Conservation (phyloP, 1,284 basidiomycete genomes). For the Ustilago cynodontis region DNA sequence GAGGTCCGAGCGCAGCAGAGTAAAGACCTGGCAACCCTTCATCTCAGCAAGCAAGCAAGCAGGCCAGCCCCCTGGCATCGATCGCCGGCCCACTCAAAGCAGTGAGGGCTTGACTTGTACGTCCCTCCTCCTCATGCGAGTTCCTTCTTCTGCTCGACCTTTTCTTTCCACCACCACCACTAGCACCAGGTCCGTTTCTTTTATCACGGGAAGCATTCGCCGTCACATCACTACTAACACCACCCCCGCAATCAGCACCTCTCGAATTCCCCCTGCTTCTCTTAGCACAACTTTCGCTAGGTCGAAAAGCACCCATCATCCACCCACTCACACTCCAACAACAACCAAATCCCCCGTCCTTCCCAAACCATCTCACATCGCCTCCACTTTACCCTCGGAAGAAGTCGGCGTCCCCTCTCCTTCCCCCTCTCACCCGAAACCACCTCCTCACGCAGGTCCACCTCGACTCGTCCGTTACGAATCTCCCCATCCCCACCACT, state of each 20-base stretch:
- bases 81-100: neutral
- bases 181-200: neutral
- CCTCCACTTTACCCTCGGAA: conserved; percentile 34
- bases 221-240: neutral
- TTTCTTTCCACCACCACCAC: conserved; percentile 15
- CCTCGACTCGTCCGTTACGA: conserved; percentile 52
- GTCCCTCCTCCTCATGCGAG: conserved; percentile 31
- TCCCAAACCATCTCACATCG: conserved; percentile 44
- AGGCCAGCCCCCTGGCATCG: neutral
- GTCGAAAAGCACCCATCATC: conserved; percentile 41
- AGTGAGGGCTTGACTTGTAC: too few relatives aligned
- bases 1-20: conserved; percentile 2
- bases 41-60: neutral
- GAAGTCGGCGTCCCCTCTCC: conserved; percentile 8
- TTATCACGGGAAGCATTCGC: neutral
- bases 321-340: conserved; percentile 13
- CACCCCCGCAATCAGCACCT: too few relatives aligned
- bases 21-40: too few relatives aligned
- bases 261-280: neutral
- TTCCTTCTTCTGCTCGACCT: conserved; percentile 21
- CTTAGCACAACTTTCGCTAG: conserved; percentile 7
- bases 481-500: neutral
- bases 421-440: conserved; percentile 31
- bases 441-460: conserved; percentile 45
- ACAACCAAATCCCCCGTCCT: conserved; percentile 44